Evolutionary conservation across 768 basidiomycete genomes (phyloP).

Genomic region (Leucocoprinus birnbaumii): DNA sequence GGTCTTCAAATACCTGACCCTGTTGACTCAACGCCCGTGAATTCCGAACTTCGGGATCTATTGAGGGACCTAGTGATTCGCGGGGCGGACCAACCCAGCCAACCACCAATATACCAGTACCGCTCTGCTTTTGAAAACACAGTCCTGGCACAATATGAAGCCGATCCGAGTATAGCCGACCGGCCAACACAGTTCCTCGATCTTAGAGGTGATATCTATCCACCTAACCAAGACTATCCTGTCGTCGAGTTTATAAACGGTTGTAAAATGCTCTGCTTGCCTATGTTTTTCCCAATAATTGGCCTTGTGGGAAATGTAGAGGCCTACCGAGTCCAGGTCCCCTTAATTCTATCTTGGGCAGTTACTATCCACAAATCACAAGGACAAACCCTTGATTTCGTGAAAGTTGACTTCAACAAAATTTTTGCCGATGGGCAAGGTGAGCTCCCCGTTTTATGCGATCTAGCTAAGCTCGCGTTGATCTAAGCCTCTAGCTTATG

Average conservation of each 20-base stretch:
- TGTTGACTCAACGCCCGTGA: not conserved
- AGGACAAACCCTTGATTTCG: constrained; percentile 79
- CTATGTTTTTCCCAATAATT: constrained; percentile 53
- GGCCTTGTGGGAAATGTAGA: constrained; percentile 55
- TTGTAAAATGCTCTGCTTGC: constrained; percentile 44
- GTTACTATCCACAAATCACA: constrained; percentile 87
- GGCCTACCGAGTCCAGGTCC: constrained; percentile 58
- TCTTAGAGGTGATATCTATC: not conserved
- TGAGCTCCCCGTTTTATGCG: constrained; percentile 19
- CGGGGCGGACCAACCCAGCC: too few species aligned
- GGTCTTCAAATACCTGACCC: constrained; percentile 31
- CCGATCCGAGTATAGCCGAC: too few species aligned
- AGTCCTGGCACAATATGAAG: too few species aligned
- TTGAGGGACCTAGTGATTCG: too few species aligned
- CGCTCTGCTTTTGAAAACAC: too few species aligned
- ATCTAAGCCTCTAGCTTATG: constrained; percentile 48
- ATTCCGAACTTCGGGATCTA: not conserved
- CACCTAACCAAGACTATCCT: constrained; percentile 43
- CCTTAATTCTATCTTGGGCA: constrained; percentile 69
- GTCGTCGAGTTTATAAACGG: constrained; percentile 56
- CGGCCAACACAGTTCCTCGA: too few species aligned
- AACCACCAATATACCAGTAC: too few species aligned
- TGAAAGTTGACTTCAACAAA: constrained; percentile 71
- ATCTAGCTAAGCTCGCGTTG: not conserved
- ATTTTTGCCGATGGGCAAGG: constrained; percentile 82